Conservation (phyloP, 441 rosid species). For the Lepidium campestre region DNA sequence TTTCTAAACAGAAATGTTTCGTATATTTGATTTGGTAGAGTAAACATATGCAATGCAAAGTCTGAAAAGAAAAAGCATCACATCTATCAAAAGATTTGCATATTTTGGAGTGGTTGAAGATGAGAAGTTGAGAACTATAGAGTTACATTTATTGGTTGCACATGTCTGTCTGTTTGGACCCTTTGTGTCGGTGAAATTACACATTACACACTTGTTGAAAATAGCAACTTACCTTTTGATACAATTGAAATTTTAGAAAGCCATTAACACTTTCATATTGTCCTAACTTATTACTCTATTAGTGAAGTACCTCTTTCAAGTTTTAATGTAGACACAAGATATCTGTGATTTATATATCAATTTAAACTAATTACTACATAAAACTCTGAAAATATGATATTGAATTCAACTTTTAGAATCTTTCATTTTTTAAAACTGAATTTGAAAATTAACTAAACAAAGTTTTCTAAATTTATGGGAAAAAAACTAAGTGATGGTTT, state of each 20-base stretch:
- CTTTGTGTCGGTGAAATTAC: not conserved
- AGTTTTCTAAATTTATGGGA: not conserved
- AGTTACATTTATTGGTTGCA: not conserved
- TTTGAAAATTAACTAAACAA: not conserved
- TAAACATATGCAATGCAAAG: too few relatives aligned
- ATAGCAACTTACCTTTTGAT: not conserved
- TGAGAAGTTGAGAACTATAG: too few relatives aligned
- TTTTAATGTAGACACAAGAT: not conserved
- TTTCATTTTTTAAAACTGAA: too few relatives aligned
- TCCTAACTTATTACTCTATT: too few relatives aligned
- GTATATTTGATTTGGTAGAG: not conserved
- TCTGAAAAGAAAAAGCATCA: too few relatives aligned
- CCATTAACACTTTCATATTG: too few relatives aligned
- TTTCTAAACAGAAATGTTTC: too few relatives aligned
- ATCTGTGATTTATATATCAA: not conserved
- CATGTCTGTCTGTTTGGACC: not conserved
- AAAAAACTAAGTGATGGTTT: too few relatives aligned
- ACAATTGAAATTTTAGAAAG: not conserved
- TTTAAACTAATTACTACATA: too few relatives aligned
- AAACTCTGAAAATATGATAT: too few relatives aligned
- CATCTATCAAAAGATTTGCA: not conserved
- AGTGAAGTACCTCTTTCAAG: not conserved
- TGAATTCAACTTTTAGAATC: too few relatives aligned
- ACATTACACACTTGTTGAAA: not conserved
- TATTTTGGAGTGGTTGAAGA: not conserved